Evolutionary conservation across 305 asterid species (phyloP), one percentile per base, ranked within the genome.

Genomic region (Caryopteris hybrid): DNA sequence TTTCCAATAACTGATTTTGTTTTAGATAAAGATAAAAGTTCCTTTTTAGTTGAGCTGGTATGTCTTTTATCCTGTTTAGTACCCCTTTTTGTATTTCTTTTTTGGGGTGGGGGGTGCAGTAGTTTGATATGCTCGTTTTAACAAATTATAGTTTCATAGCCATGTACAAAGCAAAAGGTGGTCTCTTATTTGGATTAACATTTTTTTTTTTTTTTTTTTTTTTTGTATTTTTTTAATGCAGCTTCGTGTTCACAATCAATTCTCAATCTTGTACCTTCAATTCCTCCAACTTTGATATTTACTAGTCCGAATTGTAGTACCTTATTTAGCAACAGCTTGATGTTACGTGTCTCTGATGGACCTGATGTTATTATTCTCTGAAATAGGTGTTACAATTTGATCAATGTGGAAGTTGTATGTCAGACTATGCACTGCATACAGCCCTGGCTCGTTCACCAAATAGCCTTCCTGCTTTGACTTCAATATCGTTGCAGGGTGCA

Each of bases 361-460:
- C 33, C 64, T 71, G 58, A 64, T 58, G 64, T 59, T 46, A 23
- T 76, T 69, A 57, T 61, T 74, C 63, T 62, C 63, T 68, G 74
- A 48, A 76, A 69, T 81, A 90, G 98, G 97, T 88, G 80, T 83
- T 92, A 39, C 98, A 90, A 74, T 79, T 90, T 46, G 98, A 92
- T 80, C 87, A 70, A 43, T 79, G 96, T 72, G 98, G 98, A 74
- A 61, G 74, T 56, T 86, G 91, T 79, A 66, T 93, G 80, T 84
- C 96, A 17, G 98, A 93, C 75, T 86, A 77, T 71, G 63, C 63
- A 61, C 73, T 90, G 25, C 45, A 68, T 20, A 74, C 80, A 62
- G 71, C 96, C 20, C 76, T 90, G 74, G 93, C 92, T 63, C 73
- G 77, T 71, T 77, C 86, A 17, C 80, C 89, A 48, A 80, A 80